Conservation (phyloP, 225 moss, liverwort and hornwort species). For the Polytrichum formosum region DNA sequence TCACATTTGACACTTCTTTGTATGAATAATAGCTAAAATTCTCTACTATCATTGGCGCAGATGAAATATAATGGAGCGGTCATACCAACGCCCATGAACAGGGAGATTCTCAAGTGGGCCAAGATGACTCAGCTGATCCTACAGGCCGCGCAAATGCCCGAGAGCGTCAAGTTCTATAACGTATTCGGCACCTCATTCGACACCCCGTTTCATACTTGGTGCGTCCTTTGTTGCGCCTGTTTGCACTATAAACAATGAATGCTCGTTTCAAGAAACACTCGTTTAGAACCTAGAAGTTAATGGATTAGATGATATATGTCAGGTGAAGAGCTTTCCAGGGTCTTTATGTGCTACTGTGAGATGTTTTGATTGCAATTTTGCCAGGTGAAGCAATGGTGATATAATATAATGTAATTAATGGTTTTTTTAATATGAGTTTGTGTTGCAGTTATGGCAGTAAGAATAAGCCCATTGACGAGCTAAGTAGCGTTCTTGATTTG, state of each 20-base stretch:
- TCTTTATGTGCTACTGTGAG: too few species aligned
- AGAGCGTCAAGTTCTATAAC: conserved; percentile 72
- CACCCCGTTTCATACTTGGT: conserved; percentile 78
- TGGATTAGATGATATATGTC: too few species aligned
- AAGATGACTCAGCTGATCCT: conserved; percentile 60
- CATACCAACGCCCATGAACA: conserved; percentile 68
- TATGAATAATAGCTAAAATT: too few species aligned
- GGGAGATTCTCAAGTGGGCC: conserved; percentile 57
- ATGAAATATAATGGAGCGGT: conserved; percentile 46
- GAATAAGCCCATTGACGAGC: conserved; percentile 44
- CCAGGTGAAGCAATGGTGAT: too few species aligned
- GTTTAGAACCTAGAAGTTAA: too few species aligned
- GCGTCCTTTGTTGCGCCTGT: background rate
- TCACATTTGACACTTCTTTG: too few species aligned
- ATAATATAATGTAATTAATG: too few species aligned
- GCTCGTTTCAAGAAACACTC: too few species aligned
- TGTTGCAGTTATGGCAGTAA: conserved; percentile 65
- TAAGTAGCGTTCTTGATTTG: conserved; percentile 48
- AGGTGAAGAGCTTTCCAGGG: too few species aligned
- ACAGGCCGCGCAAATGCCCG: conserved; percentile 52
- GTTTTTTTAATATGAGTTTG: background rate
- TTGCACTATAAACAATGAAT: too few species aligned
- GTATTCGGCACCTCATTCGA: conserved; percentile 58
- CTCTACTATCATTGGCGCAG: conserved; percentile 14
- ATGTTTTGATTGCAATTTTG: too few species aligned